Base-by-base conservation (phyloP, 2,329 filamentous ascomycete genomes). In the Pseudocercospora musae region DNA sequence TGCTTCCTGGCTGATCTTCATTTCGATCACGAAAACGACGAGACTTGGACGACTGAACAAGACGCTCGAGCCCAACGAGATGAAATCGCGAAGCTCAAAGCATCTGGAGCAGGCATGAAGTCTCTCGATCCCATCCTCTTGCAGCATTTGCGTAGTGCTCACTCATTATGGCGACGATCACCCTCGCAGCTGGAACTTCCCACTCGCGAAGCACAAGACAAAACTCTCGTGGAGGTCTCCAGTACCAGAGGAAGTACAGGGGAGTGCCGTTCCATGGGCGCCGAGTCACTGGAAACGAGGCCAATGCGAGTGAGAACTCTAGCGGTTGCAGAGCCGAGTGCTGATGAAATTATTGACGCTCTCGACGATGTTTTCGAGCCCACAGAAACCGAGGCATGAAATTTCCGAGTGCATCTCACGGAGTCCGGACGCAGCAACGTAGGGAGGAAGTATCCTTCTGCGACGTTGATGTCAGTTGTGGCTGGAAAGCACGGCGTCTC, bases 301-400 rank as follows among this genome's bases (percentile, higher is more conserved):
- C 4, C 48, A 13, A 50, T 29, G 48, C 48, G 23, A 50, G 48
- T 27, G 23, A 50, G 48, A 50, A 50, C 21, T 23, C 18, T 23
- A 13, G n/a, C 44, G 23, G 10, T 48, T 25, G 9, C 13, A 21
- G 44, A 21, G 10, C 44, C 23, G 23, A 48, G 15, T 11, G 54
- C 61, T 42, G 42, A 55, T 56, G 52, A 33, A 15, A 49, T 62
- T 21, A 57, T 63, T 37, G 57, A 59, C 31, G 49, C 57, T 52
- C 52, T 60, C 52, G 42, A 60, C 37, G 52, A 52, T 33, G 31
- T 23, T 20, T 63, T 63, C 44, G 8, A 18, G 52, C 57, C 57
- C 37, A 57, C 27, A 18, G n/a, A n/a, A n/a, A n/a, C n/a, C n/a
- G n/a, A n/a, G n/a, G n/a, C n/a, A n/a, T n/a, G n/a, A n/a, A n/a